These are phyloP conservation scores for Waitea zeae DNA, from an alignment of 1,284 basidiomycete species.

Conservation along the genomic window DNA sequence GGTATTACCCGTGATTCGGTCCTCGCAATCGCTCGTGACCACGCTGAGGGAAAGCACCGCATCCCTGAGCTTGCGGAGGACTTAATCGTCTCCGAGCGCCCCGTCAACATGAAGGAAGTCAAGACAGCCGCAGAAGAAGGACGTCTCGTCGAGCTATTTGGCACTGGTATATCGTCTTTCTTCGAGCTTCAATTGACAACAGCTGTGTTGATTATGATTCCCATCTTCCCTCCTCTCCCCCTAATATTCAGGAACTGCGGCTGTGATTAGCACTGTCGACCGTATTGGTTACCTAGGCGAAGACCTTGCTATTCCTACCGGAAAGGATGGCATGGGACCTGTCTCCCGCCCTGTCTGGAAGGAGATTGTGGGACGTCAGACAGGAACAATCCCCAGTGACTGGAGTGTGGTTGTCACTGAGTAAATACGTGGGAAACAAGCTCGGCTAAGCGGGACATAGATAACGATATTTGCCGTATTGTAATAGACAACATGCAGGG, in stretches of 20 bases:
- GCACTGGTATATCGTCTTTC: slow-evolving; percentile 43
- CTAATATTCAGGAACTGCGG: slow-evolving; percentile 69
- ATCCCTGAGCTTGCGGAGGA: slow-evolving; percentile 50
- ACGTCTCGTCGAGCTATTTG: slow-evolving; percentile 81
- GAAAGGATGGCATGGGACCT: slow-evolving; percentile 76
- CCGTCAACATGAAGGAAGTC: slow-evolving; percentile 82
- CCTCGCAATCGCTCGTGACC: slow-evolving; percentile 65
- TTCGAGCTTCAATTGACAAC: neutral
- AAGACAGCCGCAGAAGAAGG: slow-evolving; percentile 56
- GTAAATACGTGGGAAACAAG: too few species aligned
- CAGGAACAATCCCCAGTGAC: slow-evolving; percentile 65
- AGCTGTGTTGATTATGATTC: neutral
- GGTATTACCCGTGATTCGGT: slow-evolving; percentile 93
- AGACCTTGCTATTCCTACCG: slow-evolving; percentile 76
- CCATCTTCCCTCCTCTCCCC: slow-evolving; percentile 11
- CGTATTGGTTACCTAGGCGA: slow-evolving; percentile 78
- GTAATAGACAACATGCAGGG: too few species aligned
- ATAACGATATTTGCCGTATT: too few species aligned
- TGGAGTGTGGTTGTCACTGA: slow-evolving; percentile 55
- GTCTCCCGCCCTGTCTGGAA: slow-evolving; percentile 73
- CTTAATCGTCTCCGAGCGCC: slow-evolving; percentile 67
- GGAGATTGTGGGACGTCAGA: slow-evolving; percentile 82
- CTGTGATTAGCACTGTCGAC: slow-evolving; percentile 71
- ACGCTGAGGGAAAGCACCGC: slow-evolving; percentile 36
- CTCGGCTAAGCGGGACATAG: too few species aligned